Evolutionary conservation across 495 filamentous ascomycete genomes (phyloP).

Genomic region (Daldinia vernicosa): DNA sequence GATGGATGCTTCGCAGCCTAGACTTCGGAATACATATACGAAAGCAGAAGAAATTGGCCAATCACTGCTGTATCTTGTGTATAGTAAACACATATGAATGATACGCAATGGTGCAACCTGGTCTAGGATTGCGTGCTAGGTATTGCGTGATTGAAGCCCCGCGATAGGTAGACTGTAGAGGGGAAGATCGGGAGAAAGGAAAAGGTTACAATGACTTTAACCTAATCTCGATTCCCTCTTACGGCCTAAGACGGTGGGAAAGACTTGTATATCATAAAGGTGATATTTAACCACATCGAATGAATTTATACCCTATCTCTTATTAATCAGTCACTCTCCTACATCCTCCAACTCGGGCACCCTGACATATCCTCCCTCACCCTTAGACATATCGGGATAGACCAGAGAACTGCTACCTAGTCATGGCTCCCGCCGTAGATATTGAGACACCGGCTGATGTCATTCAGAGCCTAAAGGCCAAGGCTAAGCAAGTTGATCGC

Average conservation of each 20-base stretch:
- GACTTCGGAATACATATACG: constrained; percentile 16
- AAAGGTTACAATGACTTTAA: constrained; percentile 33
- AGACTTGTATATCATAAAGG: constrained; percentile 26
- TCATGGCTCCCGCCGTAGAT: constrained; percentile 46
- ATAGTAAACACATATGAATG: constrained; percentile 22
- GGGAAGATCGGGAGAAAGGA: constrained; percentile 37
- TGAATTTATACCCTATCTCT: constrained; percentile 28
- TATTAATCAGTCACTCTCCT: constrained; percentile 5
- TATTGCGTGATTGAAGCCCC: constrained; percentile 35
- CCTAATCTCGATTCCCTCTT: constrained; percentile 21
- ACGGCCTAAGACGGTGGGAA: constrained; percentile 9
- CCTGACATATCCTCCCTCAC: not conserved
- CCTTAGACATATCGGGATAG: constrained; percentile 13
- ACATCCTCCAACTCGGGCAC: constrained; percentile 9
- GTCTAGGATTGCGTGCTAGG: constrained; percentile 38
- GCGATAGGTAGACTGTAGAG: constrained; percentile 33
- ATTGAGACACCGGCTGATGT: constrained; percentile 27
- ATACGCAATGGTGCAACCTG: constrained; percentile 37
- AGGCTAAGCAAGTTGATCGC: constrained; percentile 31
- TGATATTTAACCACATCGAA: constrained; percentile 21
- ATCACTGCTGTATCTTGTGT: constrained; percentile 9
- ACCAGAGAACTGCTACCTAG: constrained; percentile 21
- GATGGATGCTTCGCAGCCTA: not conserved
- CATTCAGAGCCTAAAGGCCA: constrained; percentile 37
- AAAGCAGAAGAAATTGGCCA: constrained; percentile 3